Percentiles rank a stretch among this genome's conserved stretches.
Conservation (phyloP, 768 basidiomycete genomes). For the Mycena filopes region DNA sequence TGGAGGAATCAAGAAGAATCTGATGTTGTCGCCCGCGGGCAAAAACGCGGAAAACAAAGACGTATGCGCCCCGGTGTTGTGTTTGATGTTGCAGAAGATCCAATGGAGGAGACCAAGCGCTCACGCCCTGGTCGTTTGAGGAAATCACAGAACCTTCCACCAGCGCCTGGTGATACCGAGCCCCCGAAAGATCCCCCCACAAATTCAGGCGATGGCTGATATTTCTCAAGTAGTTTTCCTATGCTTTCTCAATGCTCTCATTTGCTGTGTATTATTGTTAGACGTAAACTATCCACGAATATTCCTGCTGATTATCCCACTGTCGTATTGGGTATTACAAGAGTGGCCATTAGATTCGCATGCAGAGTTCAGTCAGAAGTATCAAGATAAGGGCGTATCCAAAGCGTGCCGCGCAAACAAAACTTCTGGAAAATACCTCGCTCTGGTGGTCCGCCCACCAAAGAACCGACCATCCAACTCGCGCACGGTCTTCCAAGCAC, state of each 20-base stretch:
- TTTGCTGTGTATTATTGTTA: conserved; percentile 20
- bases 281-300: too few species aligned
- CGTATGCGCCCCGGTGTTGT: conserved; percentile 72
- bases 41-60: conserved; percentile 49
- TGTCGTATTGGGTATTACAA: too few species aligned
- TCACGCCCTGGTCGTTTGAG: conserved; percentile 9
- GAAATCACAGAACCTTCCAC: conserved; percentile 4
- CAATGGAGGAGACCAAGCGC: conserved; percentile 49
- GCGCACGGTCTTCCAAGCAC: conserved; percentile 95
- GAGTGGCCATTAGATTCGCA: too few species aligned
- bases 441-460: conserved; percentile 85
- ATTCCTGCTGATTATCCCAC: too few species aligned
- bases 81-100: conserved; percentile 69
- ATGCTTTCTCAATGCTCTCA: conserved; percentile 25
- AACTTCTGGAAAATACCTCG: conserved; percentile 81
- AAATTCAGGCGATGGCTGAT: conserved; percentile 23
- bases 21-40: conserved; percentile 53
- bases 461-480: conserved; percentile 95
- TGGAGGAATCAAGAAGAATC: conserved; percentile 78
- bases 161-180: too few species aligned
- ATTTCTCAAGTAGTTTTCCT: neutral
- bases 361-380: too few species aligned
- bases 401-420: conserved; percentile 62
- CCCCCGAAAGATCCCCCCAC: conserved; percentile 13
- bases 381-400: conserved; percentile 53